These are phyloP conservation scores for Didymella lethalis DNA, from an alignment of 2,329 filamentous ascomycete species.

Conservation along the genomic window DNA sequence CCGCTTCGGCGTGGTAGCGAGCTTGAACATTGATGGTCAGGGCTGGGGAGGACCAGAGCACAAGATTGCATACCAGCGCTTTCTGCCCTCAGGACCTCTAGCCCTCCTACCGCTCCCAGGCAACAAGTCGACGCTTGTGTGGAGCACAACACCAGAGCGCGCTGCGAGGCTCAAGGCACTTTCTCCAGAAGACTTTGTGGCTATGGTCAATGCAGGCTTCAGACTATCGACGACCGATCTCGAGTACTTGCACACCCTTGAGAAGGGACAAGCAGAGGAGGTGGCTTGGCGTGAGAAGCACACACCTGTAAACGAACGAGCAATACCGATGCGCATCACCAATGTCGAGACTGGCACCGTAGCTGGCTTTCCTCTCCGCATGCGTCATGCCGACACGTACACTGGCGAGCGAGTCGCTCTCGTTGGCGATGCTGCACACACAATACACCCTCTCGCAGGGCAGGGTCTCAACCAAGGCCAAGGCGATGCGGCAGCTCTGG, in stretches of 20 bases:
- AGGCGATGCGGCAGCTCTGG: slow-evolving; percentile 83
- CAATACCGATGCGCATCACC: slow-evolving; percentile 70
- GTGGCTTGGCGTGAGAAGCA: slow-evolving; percentile 82
- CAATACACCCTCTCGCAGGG: slow-evolving; percentile 90
- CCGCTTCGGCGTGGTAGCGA: slow-evolving; percentile 89
- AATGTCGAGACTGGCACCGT: slow-evolving; percentile 80
- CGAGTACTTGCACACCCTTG: slow-evolving; percentile 76
- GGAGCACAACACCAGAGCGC: slow-evolving; percentile 86
- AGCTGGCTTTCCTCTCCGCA: slow-evolving; percentile 88
- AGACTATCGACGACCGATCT: slow-evolving; percentile 81
- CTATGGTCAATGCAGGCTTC: slow-evolving; percentile 94
- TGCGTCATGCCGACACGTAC: slow-evolving; percentile 95
- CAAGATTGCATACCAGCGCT: slow-evolving; percentile 92
- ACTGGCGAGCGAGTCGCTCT: slow-evolving; percentile 88
- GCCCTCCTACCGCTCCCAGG: slow-evolving; percentile 90
- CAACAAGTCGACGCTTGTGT: slow-evolving; percentile 84
- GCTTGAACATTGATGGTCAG: slow-evolving; percentile 71
- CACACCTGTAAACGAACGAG: slow-evolving; percentile 60
- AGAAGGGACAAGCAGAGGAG: slow-evolving; percentile 68
- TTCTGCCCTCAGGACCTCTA: slow-evolving; percentile 89
- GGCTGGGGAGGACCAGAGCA: slow-evolving; percentile 51
- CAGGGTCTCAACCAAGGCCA: slow-evolving; percentile 95
- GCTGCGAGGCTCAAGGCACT: slow-evolving; percentile 82
- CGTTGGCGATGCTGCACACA: slow-evolving; percentile 93
- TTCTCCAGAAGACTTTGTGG: slow-evolving; percentile 74